Evolutionary conservation across 139 green algal genomes (phyloP).

Genomic region (Tetraselmis chui): DNA sequence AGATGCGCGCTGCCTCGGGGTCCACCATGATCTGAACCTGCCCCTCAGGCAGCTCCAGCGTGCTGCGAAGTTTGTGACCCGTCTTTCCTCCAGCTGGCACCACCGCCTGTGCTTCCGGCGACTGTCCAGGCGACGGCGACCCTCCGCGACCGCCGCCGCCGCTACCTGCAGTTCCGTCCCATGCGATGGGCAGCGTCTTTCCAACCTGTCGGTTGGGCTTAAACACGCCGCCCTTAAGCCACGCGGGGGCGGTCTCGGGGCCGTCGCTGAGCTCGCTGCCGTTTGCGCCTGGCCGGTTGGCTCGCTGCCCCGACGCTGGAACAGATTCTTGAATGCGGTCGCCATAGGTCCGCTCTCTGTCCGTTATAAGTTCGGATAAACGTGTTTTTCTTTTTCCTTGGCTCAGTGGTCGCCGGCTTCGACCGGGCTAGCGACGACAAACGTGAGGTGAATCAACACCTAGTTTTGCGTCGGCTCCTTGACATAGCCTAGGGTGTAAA

Average conservation of each 20-base stretch:
- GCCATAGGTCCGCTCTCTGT: too few relatives aligned
- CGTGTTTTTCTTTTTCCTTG: too few relatives aligned
- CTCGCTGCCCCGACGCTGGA: neutral
- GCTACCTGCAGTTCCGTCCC: neutral
- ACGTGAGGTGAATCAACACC: too few relatives aligned
- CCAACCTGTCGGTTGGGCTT: neutral
- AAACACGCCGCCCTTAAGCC: neutral
- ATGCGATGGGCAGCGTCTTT: neutral
- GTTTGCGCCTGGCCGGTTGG: neutral
- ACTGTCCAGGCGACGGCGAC: too few relatives aligned
- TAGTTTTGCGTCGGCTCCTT: too few relatives aligned
- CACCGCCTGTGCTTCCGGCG: too few relatives aligned
- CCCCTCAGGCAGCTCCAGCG: neutral
- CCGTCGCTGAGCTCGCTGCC: neutral
- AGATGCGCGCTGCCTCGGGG: neutral
- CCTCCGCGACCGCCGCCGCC: neutral
- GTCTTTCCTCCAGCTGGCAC: neutral
- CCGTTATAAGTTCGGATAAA: too few relatives aligned
- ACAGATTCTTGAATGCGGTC: neutral
- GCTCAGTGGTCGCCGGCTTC: too few relatives aligned
- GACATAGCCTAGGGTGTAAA: too few relatives aligned
- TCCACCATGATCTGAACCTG: neutral
- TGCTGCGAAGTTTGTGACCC: neutral
- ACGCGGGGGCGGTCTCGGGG: neutral
- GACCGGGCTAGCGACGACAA: too few relatives aligned